A percentile compares a stretch with the other conserved stretches of the same genome.
These are phyloP conservation scores for Suillus subalutaceus DNA, from an alignment of 768 basidiomycete genomes.

Conservation along the genomic window DNA sequence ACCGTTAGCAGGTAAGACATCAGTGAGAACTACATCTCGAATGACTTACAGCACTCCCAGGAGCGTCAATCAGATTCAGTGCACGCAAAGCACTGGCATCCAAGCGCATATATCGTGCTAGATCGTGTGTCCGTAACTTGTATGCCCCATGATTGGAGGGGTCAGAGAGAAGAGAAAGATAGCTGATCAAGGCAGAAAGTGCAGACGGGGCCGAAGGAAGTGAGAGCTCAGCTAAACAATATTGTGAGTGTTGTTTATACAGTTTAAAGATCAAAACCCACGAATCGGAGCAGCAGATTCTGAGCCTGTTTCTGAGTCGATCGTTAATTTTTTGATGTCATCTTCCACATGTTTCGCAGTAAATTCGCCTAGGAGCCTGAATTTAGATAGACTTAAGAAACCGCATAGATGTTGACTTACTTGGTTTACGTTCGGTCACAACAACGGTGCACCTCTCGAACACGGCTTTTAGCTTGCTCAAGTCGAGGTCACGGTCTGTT, in stretches of 20 bases:
- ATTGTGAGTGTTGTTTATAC: constrained; percentile 4
- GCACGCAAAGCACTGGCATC: constrained; percentile 95
- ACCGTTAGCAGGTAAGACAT: constrained; percentile 13
- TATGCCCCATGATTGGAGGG: constrained; percentile 79
- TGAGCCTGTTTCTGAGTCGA: neutral
- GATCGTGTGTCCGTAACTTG: constrained; percentile 82
- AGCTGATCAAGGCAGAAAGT: constrained; percentile 78
- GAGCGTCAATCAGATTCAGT: constrained; percentile 78
- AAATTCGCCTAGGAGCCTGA: constrained; percentile 70
- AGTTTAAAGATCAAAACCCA: neutral
- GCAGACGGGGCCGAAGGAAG: constrained; percentile 80
- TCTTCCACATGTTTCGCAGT: constrained; percentile 76
- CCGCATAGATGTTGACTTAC: constrained; percentile 43
- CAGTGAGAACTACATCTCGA: neutral
- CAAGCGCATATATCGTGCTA: constrained; percentile 93
- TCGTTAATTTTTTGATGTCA: constrained; percentile 58
- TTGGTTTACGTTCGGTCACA: constrained; percentile 85
- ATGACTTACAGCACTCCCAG: constrained; percentile 35
- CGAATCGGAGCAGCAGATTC: neutral
- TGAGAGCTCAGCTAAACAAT: constrained; percentile 68
- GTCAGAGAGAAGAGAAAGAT: constrained; percentile 80
- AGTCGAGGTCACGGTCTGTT: constrained; percentile 83
- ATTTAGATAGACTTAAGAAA: constrained; percentile 1
- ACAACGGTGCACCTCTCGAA: constrained; percentile 91
- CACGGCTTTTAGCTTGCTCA: constrained; percentile 83